Evolutionary conservation across 2,329 filamentous ascomycete species (phyloP).

Genomic region (Diaporthe vexans): DNA sequence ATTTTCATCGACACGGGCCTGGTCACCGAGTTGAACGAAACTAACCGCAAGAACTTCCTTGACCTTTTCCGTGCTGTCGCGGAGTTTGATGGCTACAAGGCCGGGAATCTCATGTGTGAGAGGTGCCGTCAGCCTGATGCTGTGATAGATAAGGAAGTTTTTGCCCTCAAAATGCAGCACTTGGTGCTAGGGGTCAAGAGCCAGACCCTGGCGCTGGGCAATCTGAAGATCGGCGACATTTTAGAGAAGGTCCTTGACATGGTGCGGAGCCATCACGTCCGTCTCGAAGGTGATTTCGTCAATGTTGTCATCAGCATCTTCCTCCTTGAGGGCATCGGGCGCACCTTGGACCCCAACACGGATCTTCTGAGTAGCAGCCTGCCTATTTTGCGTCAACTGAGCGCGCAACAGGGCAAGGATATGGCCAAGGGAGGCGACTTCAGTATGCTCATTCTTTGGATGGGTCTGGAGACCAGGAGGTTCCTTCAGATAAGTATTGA

Average conservation of each 20-base stretch:
- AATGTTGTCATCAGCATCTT: conserved; percentile 98
- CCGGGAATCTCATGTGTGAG: conserved; percentile 95
- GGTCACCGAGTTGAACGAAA: conserved; percentile 91
- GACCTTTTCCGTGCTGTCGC: conserved; percentile 96
- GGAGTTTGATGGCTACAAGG: conserved; percentile 96
- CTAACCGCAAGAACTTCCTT: conserved; percentile 90
- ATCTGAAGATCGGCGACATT: conserved; percentile 96
- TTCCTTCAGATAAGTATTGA: conserved; percentile 93
- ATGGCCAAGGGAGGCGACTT: conserved; percentile 82
- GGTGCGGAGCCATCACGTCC: conserved; percentile 92
- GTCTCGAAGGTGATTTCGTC: conserved; percentile 96
- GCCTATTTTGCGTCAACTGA: conserved; percentile 90
- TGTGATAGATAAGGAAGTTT: conserved; percentile 90
- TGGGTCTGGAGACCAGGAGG: conserved; percentile 87
- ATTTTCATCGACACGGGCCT: conserved; percentile 98
- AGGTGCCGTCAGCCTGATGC: conserved; percentile 92
- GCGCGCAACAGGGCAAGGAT: conserved; percentile 79
- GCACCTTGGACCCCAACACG: conserved; percentile 86
- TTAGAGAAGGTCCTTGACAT: conserved; percentile 90
- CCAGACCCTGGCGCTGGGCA: conserved; percentile 90
- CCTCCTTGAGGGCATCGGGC: conserved; percentile 92
- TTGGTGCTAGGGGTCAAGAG: conserved; percentile 92
- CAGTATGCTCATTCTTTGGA: conserved; percentile 92
- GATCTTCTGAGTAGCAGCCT: conserved; percentile 89
- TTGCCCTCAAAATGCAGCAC: conserved; percentile 97